Conservation (phyloP, 805 yeast species). For the Lachancea sp. region DNA sequence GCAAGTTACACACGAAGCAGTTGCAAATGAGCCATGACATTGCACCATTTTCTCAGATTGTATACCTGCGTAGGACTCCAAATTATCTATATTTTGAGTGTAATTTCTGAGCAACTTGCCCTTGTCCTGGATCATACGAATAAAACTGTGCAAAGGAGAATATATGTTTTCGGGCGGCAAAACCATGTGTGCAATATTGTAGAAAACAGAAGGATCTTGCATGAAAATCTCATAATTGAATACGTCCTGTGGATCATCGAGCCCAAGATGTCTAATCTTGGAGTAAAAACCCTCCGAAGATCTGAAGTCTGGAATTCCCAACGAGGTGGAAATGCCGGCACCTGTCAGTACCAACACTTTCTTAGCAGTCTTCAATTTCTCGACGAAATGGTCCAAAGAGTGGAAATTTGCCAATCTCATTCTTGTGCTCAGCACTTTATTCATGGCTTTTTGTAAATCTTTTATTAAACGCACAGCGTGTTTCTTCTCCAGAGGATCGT, state of each 20-base stretch:
- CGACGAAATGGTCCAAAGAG: constrained; percentile 53
- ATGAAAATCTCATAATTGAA: constrained; percentile 68
- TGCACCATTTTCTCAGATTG: constrained; percentile 62
- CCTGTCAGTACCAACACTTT: constrained; percentile 77
- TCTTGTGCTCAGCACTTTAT: constrained; percentile 52
- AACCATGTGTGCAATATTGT: constrained; percentile 79
- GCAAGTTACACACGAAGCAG: constrained; percentile 80
- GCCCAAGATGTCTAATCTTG: constrained; percentile 56
- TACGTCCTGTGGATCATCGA: constrained; percentile 86
- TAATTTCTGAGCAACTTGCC: constrained; percentile 75
- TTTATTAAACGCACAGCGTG: constrained; percentile 43
- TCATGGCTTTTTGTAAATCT: constrained; percentile 57
- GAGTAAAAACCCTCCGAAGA: constrained; percentile 83
- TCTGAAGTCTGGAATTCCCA: constrained; percentile 90
- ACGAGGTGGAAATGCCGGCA: constrained; percentile 85
- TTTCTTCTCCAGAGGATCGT: constrained; percentile 38
- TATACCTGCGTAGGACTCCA: constrained; percentile 78
- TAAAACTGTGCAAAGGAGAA: constrained; percentile 79
- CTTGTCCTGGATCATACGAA: constrained; percentile 64
- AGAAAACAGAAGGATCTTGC: constrained; percentile 73
- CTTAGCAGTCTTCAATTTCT: constrained; percentile 46
- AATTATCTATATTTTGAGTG: constrained; percentile 85
- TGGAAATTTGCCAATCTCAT: constrained; percentile 47
- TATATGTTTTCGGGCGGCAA: constrained; percentile 62
- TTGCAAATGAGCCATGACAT: constrained; percentile 90